Base-by-base conservation (phyloP, 805 yeast genomes). In the Hanseniaspora hatyaiensis region DNA sequence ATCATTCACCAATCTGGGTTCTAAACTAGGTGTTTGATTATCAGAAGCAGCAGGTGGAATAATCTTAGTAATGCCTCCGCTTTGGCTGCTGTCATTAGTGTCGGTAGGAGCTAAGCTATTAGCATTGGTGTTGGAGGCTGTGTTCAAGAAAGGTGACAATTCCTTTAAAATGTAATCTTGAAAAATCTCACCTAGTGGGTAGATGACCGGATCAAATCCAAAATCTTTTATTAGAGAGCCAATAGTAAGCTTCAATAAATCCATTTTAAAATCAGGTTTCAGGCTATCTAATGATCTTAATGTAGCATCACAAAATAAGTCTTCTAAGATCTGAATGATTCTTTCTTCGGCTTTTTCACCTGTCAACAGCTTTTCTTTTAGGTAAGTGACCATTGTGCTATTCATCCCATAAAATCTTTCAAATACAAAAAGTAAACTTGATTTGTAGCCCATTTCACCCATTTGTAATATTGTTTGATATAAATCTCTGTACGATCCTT, bases 191-290 rank as follows among this genome's bases (percentile, higher is more conserved):
- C 83, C 73, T 23, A 85, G 60, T 2, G 82, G 79, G 50, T 70
- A 70, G 50, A 82, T 64, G n/a, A 79, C 69, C 2, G 71, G 59
- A 56, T 85, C 87, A 59, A 84, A 84, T 1, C 94, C 94, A 65
- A 79, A 84, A 61, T 84, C 94, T 52, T 77, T 79, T 31, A 81
- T 71, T 51, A 85, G 73, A 8, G 81, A 78, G 2, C 92, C 94
- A 18, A 82, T 58, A 22, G 80, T 57, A 32, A 78, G 73, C 54
- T 71, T 71, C 39, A 82, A 64, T 3, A 82, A 63, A 45, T 75
- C 68, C 29, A 76, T 53, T 66, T 56, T 74, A 63, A 49, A 74
- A 64, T 23, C 68, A 58, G 36, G 74, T 66, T 56, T 75, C 59
- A 47, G 66, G 65, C 40, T 60, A 36, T 51, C 61, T 59, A 55